Percentiles rank a stretch among this genome's conserved stretches.
phyloP scores from a whole-genome alignment of 129 eudicot genomes.

The Rutidosis leptorrhynchoides region DNA sequence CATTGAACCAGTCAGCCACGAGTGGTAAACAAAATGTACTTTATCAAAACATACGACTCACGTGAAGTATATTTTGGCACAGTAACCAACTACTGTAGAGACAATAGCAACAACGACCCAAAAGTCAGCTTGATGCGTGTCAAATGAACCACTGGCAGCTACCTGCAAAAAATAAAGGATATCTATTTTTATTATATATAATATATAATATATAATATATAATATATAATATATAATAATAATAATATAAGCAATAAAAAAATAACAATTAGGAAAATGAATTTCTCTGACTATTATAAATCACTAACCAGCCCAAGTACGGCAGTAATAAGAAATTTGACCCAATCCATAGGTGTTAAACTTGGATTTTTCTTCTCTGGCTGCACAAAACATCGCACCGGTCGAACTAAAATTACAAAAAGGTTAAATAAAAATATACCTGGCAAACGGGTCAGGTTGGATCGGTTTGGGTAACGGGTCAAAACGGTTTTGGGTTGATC shows the following conservation, averaged over 20 bases:
- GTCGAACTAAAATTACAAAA: slow-evolving; percentile 3
- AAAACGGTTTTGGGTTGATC: too few species aligned
- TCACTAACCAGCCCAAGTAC: slow-evolving; percentile 79
- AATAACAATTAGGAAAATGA: not conserved
- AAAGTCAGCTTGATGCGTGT: slow-evolving; percentile 73
- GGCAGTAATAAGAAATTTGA: slow-evolving; percentile 75
- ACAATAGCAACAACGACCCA: slow-evolving; percentile 89
- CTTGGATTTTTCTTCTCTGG: slow-evolving; percentile 97
- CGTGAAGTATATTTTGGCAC: slow-evolving; percentile 93
- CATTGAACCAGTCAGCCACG: not conserved
- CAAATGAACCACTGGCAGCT: slow-evolving; percentile 77
- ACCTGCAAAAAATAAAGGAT: slow-evolving; percentile 38
- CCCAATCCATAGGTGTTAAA: slow-evolving; percentile 97
- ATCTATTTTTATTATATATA: too few species aligned
- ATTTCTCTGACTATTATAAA: not conserved
- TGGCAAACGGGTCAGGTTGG: too few species aligned
- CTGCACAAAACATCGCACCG: slow-evolving; percentile 30
- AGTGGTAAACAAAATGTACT: not conserved
- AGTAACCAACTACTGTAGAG: slow-evolving; percentile 81
- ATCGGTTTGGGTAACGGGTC: too few species aligned
- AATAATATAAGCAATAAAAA: not conserved
- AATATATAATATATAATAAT: too few species aligned
- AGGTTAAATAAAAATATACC: not conserved
- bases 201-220: too few species aligned
- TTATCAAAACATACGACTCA: slow-evolving; percentile 24